Conservation (phyloP, 1,284 basidiomycete genomes). For the Ustilago sp. region DNA sequence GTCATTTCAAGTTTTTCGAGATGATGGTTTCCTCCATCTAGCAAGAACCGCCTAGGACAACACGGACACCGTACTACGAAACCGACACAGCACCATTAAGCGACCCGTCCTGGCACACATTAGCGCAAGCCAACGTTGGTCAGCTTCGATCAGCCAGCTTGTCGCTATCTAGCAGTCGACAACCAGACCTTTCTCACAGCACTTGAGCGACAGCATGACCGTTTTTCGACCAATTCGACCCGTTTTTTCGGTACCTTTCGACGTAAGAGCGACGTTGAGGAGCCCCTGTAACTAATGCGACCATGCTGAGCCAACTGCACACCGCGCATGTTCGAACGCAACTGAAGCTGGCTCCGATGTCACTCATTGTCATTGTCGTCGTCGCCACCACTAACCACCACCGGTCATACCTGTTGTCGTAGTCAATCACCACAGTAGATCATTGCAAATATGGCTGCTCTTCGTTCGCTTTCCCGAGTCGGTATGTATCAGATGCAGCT, state of each 20-base stretch:
- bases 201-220: too few species aligned
- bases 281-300: conserved; percentile 31
- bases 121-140: too few species aligned
- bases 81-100: too few species aligned
- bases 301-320: conserved; percentile 13
- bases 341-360: not conserved
- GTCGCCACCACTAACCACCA: conserved; percentile 20
- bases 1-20: conserved; percentile 6
- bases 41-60: too few species aligned
- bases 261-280: too few species aligned
- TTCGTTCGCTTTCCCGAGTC: conserved; percentile 48
- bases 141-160: not conserved
- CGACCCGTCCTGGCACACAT: too few species aligned
- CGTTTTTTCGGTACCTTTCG: too few species aligned
- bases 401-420: not conserved
- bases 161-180: too few species aligned
- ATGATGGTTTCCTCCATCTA: conserved; percentile 5
- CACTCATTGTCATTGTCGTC: conserved; percentile 4
- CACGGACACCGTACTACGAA: too few species aligned
- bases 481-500: conserved; percentile 27
- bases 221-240: too few species aligned
- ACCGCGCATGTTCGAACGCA: not conserved
- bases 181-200: too few species aligned
- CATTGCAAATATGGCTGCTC: conserved; percentile 42
- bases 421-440: conserved; percentile 1